Evolutionary conservation across 2,329 filamentous ascomycete species (phyloP), one percentile per base, ranked within the genome.

Genomic region (Xylaria sp.): DNA sequence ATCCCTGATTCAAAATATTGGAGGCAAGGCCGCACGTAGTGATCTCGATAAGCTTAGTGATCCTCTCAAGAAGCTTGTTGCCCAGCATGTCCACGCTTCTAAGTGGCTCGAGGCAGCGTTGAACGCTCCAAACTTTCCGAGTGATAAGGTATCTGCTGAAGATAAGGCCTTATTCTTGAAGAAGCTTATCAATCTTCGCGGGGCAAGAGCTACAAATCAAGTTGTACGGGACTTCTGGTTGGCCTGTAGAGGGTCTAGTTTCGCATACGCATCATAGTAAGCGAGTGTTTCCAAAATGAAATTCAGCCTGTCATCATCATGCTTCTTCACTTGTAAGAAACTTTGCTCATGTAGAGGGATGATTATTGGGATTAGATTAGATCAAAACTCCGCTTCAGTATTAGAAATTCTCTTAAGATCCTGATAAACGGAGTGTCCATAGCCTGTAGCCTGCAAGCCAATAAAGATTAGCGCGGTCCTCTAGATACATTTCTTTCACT

Each of bases 181-280:
- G 77, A 92, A 90, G 75, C 76, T 94, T 9, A 80, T 91, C 36
- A 88, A 88, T 75, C 81, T 93, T 39, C 84, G 92, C 47, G 91
- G 92, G 7, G 83, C 86, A 1, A 84, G 86, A 70, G 81, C 84
- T 58, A 93, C 91, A 2, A 92, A 90, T 70, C 85, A 89, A 63
- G 83, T 92, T 0, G 87, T 93, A 2, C 86, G 88, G 67, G 90
- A 92, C 34, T 93, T 93, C 75, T 94, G 90, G 89, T 80, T 92
- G n/a, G 83, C 85, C 1, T 90, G 89, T 69, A 83, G 91, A 69
- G 87, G 87, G 6, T 84, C 85, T 0, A 88, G 82, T 73, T 90
- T 89, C 78, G 82, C 87, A 8, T 90, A 90, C 78, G 85, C 82
- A 57, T 89, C 88, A 53, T 89, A 68, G 47, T 19, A 11, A 11